A percentile compares a stretch with the other conserved stretches of the same genome.
These are phyloP conservation scores for Astrocystis sublimbata DNA, from an alignment of 495 filamentous ascomycete species.

Conservation along the genomic window DNA sequence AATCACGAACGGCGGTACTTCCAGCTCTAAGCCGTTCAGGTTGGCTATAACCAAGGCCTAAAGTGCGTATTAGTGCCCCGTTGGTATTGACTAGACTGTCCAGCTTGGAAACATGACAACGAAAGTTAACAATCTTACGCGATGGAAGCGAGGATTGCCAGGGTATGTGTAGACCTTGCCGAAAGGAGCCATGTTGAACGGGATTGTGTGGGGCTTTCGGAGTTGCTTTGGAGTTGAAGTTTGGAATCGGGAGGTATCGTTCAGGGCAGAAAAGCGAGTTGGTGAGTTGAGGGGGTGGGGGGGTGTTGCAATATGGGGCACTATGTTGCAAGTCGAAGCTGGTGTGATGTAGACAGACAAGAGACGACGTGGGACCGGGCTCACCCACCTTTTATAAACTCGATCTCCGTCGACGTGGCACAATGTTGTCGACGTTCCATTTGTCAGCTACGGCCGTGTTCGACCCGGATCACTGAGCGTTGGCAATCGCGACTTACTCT, in stretches of 20 bases:
- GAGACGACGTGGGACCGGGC: background rate
- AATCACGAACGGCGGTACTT: conserved; percentile 41
- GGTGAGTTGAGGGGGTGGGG: background rate
- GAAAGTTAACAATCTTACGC: conserved; percentile 38
- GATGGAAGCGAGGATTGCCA: conserved; percentile 49
- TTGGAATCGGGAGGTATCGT: too few relatives aligned
- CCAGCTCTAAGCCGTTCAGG: conserved; percentile 52
- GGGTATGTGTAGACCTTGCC: conserved; percentile 53
- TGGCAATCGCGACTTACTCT: background rate
- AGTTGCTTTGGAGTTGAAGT: background rate
- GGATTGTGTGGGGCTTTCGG: background rate
- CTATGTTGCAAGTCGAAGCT: conserved; percentile 3
- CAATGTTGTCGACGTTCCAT: background rate
- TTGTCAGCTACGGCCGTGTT: conserved; percentile 3
- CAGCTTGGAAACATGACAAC: background rate
- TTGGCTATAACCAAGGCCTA: conserved; percentile 55
- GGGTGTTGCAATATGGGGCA: conserved; percentile 25
- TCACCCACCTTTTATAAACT: background rate
- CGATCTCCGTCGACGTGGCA: background rate
- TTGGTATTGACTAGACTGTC: background rate
- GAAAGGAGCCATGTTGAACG: conserved; percentile 52
- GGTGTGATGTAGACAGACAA: background rate
- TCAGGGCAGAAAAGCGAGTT: too few relatives aligned
- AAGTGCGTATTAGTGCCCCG: background rate
- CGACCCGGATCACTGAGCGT: background rate